Percentiles rank a stretch among this genome's conserved stretches.
Conservation (phyloP, 805 yeast species). For the Lachancea kluyveri region DNA sequence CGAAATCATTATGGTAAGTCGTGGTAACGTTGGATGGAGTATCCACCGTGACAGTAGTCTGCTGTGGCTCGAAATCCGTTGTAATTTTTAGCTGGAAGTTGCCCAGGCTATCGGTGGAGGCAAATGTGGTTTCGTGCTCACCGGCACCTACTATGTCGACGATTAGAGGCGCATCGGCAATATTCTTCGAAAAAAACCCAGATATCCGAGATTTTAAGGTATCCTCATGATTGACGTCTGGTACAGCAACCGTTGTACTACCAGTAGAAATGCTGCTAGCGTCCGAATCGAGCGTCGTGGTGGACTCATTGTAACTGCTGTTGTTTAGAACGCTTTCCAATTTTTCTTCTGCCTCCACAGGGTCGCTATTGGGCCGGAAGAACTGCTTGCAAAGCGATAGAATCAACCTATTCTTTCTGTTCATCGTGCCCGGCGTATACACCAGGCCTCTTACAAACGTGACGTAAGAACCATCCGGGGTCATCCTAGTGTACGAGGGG, state of each 20-base stretch:
- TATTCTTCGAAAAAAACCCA: conserved; percentile 61
- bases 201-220: conserved; percentile 58
- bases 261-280: conserved; percentile 12
- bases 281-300: conserved; percentile 20
- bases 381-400: conserved; percentile 61
- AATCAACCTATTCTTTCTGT: conserved; percentile 64
- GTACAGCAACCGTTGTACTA: conserved; percentile 6
- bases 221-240: conserved; percentile 19
- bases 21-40: conserved; percentile 14
- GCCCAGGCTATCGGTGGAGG: conserved; percentile 61
- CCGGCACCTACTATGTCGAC: conserved; percentile 43
- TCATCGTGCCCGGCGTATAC: conserved; percentile 59
- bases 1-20: conserved; percentile 12
- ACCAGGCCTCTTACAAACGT: conserved; percentile 70
- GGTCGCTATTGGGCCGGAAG: conserved; percentile 18
- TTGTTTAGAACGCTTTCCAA: conserved; percentile 24
- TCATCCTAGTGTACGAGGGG: conserved; percentile 46
- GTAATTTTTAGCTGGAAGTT: conserved; percentile 49
- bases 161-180: conserved; percentile 50
- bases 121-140: conserved; percentile 29
- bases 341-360: conserved; percentile 34
- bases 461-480: conserved; percentile 35
- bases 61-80: conserved; percentile 51
- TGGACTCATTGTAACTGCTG: conserved; percentile 6
- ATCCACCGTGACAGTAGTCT: conserved; percentile 19